Conservation (phyloP, 257 asterid genomes). For the Solanum tarapatanum region DNA sequence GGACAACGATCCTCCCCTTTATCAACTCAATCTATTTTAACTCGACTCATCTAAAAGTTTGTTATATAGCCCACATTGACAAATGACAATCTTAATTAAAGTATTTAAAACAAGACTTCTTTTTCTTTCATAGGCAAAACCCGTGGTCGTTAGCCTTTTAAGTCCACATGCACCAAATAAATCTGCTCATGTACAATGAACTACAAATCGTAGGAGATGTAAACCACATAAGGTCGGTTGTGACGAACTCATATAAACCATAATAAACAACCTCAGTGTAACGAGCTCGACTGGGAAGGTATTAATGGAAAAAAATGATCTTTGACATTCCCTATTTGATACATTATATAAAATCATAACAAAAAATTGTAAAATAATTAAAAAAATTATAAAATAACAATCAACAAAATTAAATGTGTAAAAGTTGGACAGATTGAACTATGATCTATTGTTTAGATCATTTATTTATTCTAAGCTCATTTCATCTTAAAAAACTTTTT, state of each 20-base stretch:
- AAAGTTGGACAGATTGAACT: background rate
- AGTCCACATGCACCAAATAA: background rate
- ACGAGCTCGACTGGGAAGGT: background rate
- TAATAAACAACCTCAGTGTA: rapidly evolving
- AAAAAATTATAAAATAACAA: background rate
- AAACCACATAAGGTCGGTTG: background rate
- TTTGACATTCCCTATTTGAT: background rate
- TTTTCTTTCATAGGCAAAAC: background rate
- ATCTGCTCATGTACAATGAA: no score
- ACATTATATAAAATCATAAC: background rate
- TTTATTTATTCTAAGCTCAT: background rate
- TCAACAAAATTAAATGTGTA: background rate
- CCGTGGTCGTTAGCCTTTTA: rapidly evolving
- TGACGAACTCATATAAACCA: background rate
- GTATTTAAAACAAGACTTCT: background rate
- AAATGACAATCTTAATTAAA: background rate
- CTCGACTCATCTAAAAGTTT: background rate
- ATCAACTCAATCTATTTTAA: background rate
- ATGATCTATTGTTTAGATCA: no score
- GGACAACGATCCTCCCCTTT: background rate
- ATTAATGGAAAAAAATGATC: rapidly evolving
- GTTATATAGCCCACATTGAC: background rate
- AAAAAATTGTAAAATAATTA: background rate
- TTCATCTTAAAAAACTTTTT: background rate
- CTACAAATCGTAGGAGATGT: background rate